Evolutionary conservation across 148 eudicot species (phyloP).

Genomic region (Oxyria digyna): DNA sequence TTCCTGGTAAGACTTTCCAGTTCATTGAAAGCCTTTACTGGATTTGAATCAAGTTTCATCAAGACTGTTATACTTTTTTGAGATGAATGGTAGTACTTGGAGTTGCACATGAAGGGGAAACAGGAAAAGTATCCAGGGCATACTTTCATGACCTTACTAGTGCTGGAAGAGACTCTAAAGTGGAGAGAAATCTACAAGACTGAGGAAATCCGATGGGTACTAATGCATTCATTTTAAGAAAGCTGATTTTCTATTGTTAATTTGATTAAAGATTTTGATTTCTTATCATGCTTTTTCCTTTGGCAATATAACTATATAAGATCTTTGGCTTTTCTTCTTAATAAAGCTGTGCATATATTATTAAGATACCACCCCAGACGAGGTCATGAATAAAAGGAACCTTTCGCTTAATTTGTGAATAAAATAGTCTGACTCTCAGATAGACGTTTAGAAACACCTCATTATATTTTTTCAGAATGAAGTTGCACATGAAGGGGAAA

Average conservation of each 20-base stretch:
- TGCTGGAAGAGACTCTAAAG: constrained; percentile 71
- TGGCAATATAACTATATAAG: no score
- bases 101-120: constrained; percentile 85
- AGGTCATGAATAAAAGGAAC: not conserved
- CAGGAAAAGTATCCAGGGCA: constrained; percentile 81
- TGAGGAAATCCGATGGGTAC: constrained; percentile 94
- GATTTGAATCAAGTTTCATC: not conserved
- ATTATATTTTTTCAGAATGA: constrained; percentile 43
- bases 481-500: constrained; percentile 85
- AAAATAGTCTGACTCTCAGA: no score
- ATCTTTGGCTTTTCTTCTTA: no score
- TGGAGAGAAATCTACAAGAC: constrained; percentile 86
- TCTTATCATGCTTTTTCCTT: no score
- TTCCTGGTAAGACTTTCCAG: not conserved
- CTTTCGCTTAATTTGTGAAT: no score
- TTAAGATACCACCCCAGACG: no score
- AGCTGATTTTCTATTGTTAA: not conserved
- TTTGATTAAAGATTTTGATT: no score
- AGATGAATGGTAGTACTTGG: no score
- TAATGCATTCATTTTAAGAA: not conserved
- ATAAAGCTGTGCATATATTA: not conserved
- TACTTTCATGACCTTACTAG: constrained; percentile 74
- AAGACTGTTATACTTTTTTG: no score
- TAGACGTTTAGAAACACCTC: no score
- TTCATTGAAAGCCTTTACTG: constrained; percentile 5